Conservation (phyloP, 306 rosid genomes). For the Sesbania bispinosa region DNA sequence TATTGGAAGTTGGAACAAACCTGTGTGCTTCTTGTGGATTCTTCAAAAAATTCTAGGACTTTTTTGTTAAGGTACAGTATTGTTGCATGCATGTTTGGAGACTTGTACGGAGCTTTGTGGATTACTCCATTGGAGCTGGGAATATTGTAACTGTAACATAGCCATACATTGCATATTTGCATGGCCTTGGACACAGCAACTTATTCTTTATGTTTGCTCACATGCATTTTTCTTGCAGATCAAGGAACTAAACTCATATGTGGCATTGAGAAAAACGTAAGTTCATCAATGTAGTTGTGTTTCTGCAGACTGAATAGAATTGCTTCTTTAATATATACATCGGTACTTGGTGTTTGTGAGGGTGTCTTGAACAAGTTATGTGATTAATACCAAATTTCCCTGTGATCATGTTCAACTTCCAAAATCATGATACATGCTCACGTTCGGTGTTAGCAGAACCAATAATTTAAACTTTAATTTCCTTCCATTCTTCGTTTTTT, state of each 20-base stretch:
- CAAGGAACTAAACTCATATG: slow-evolving; percentile 95
- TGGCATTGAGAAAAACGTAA: slow-evolving; percentile 97
- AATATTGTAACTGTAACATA: no score
- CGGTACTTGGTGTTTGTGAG: neutral
- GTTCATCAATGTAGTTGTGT: slow-evolving; percentile 20
- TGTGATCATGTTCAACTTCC: neutral
- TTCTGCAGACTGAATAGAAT: neutral
- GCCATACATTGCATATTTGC: neutral
- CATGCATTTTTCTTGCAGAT: slow-evolving; percentile 62
- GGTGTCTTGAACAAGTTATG: neutral
- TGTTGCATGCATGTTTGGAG: no score
- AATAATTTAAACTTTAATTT: neutral
- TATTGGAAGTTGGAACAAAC: neutral
- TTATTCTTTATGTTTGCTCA: slow-evolving; percentile 15
- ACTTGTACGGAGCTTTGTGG: no score
- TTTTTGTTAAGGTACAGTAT: neutral
- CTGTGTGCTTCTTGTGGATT: neutral
- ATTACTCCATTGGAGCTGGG: neutral
- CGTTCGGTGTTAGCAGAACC: neutral
- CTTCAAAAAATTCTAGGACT: neutral
- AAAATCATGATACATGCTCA: neutral
- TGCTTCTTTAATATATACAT: neutral
- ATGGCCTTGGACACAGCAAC: neutral
- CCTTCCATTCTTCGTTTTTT: neutral
- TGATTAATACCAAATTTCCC: neutral